A percentile compares a stretch with the other conserved stretches of the same genome.
phyloP scores from a whole-genome alignment of 2,329 filamentous ascomycete species.

The Phyllosticta ampelicida region DNA sequence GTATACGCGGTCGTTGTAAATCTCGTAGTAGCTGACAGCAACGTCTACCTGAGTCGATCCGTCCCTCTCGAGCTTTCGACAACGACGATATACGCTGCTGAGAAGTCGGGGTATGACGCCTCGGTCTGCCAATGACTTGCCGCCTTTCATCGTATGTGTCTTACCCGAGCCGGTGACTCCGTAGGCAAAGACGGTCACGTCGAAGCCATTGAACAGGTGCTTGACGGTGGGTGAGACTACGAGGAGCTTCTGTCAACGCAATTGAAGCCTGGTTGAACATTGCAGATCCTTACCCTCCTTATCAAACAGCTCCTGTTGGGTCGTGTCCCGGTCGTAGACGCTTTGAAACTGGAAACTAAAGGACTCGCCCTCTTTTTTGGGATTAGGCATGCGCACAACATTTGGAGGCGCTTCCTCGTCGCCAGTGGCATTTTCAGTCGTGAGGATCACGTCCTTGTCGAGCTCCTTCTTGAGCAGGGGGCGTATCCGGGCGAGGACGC shows the following conservation, averaged over 20 bases:
- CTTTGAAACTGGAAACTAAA: slow-evolving; percentile 93
- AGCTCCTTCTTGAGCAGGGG: slow-evolving; percentile 78
- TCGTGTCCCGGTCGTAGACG: slow-evolving; percentile 70
- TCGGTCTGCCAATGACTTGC: slow-evolving; percentile 72
- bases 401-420: slow-evolving; percentile 40
- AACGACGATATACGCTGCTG: slow-evolving; percentile 73
- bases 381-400: slow-evolving; percentile 81
- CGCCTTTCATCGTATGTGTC: slow-evolving; percentile 92
- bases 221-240: slow-evolving; percentile 85
- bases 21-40: slow-evolving; percentile 83
- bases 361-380: slow-evolving; percentile 82
- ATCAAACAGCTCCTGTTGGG: slow-evolving; percentile 81
- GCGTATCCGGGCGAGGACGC: slow-evolving; percentile 83
- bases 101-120: slow-evolving; percentile 80
- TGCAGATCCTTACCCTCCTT: slow-evolving; percentile 58
- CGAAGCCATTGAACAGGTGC: slow-evolving; percentile 79
- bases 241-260: background rate
- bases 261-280: background rate
- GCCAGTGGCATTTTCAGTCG: slow-evolving; percentile 37
- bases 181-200: slow-evolving; percentile 86
- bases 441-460: slow-evolving; percentile 80
- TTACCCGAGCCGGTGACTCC: slow-evolving; percentile 90
- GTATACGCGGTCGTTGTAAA: slow-evolving; percentile 93
- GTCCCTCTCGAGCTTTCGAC: slow-evolving; percentile 78
- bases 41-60: slow-evolving; percentile 63